Conservation (phyloP, 331 rosid species). For the Spiraea crenata region DNA sequence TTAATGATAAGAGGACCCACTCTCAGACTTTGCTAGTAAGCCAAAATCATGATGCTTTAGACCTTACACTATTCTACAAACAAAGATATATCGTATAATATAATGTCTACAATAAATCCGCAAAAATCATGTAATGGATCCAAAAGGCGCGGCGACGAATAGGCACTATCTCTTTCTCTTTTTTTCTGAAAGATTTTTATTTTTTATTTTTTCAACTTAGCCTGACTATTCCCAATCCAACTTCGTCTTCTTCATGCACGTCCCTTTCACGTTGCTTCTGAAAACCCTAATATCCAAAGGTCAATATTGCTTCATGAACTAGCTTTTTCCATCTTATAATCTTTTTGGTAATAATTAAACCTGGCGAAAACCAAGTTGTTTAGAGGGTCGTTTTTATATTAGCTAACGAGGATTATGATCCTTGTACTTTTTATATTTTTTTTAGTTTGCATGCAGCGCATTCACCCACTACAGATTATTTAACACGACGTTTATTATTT, state of each 20-base stretch:
- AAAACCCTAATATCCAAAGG: constrained; percentile 37
- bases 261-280: constrained; percentile 63
- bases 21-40: constrained; percentile 73
- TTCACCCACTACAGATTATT: constrained; percentile 25
- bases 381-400: constrained; percentile 14
- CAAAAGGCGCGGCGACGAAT: constrained; percentile 75
- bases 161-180: constrained; percentile 10
- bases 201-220: too few species aligned
- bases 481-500: constrained; percentile 13
- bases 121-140: constrained; percentile 43
- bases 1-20: constrained; percentile 70
- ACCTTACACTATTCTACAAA: constrained; percentile 37
- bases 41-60: constrained; percentile 74
- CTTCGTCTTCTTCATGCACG: constrained; percentile 64
- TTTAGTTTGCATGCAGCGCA: constrained; percentile 45
- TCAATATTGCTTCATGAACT: constrained; percentile 49
- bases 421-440: constrained; percentile 1
- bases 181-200: background rate
- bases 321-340: constrained; percentile 27
- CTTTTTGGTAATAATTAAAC: constrained; percentile 23
- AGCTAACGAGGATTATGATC: constrained; percentile 11
- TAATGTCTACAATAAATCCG: constrained; percentile 6
- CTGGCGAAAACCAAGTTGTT: constrained; percentile 20
- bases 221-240: constrained; percentile 22
- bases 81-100: constrained; percentile 13